Evolutionary conservation across 1,284 basidiomycete species (phyloP).

Genomic region (Pterula multifida): DNA sequence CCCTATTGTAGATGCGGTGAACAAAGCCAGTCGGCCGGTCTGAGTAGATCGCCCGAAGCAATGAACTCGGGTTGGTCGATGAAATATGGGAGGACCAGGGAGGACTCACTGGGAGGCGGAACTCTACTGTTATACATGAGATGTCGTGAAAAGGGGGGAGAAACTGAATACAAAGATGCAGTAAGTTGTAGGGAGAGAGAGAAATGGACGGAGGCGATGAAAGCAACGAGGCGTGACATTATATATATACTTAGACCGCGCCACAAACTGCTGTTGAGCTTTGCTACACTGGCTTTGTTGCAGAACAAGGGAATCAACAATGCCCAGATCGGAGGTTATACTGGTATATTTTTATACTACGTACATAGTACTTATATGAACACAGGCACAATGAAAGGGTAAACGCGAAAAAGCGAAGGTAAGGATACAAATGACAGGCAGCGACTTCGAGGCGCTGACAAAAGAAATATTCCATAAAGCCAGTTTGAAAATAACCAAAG

Average conservation of each 20-base stretch:
- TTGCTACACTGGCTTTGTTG: no score
- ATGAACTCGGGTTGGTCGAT: not conserved
- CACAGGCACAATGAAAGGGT: no score
- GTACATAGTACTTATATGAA: no score
- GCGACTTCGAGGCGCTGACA: not conserved
- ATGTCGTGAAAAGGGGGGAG: not conserved
- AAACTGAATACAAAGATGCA: not conserved
- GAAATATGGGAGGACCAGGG: not conserved
- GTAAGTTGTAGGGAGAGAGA: not conserved
- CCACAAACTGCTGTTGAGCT: constrained; percentile 1
- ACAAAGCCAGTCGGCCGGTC: not conserved
- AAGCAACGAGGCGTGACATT: not conserved
- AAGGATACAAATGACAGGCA: not conserved
- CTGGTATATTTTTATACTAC: no score
- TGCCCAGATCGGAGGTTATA: no score
- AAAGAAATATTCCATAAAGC: not conserved
- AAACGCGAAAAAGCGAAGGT: not conserved
- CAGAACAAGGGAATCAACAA: no score
- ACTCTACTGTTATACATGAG: not conserved
- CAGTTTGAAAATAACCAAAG: not conserved
- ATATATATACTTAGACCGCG: not conserved
- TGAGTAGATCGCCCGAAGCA: not conserved
- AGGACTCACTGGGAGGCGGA: not conserved
- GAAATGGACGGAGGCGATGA: not conserved
- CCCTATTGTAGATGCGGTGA: not conserved